phyloP scores from a whole-genome alignment of 2,329 filamentous ascomycete species.

The Phoma herbarum region DNA sequence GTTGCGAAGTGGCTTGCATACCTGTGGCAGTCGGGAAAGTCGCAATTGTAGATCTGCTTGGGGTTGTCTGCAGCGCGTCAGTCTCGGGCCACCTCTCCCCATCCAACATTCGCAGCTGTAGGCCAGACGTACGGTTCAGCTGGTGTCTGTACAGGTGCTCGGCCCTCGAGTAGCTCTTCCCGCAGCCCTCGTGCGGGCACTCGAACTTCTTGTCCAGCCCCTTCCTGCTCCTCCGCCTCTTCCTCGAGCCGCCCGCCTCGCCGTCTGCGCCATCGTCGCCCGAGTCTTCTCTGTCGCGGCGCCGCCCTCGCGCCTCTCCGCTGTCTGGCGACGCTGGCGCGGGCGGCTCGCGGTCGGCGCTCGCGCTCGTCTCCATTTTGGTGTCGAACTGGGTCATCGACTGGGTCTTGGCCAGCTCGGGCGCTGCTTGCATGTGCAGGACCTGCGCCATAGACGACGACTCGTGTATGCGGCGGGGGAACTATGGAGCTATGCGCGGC shows the following conservation, averaged over 20 bases:
- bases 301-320: slow-evolving; percentile 49
- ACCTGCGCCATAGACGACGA: slow-evolving; percentile 46
- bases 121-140: slow-evolving; percentile 76
- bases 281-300: slow-evolving; percentile 48
- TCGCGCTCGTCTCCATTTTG: slow-evolving; percentile 47
- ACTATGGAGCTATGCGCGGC: background rate
- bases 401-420: slow-evolving; percentile 48
- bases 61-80: slow-evolving; percentile 72
- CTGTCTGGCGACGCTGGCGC: slow-evolving; percentile 47
- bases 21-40: slow-evolving; percentile 85
- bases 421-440: slow-evolving; percentile 49
- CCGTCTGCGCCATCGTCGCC: slow-evolving; percentile 39
- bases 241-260: slow-evolving; percentile 51
- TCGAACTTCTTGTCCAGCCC: slow-evolving; percentile 75
- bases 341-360: slow-evolving; percentile 39
- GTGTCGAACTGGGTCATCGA: slow-evolving; percentile 46
- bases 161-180: slow-evolving; percentile 94
- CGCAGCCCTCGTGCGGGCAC: slow-evolving; percentile 86
- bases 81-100: background rate
- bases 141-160: slow-evolving; percentile 98
- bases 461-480: slow-evolving; percentile 9
- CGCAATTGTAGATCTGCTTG: slow-evolving; percentile 93
- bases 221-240: slow-evolving; percentile 77
- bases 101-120: background rate
- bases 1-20: background rate